Base-by-base conservation (phyloP, 2,329 filamentous ascomycete genomes). In the Kalaharituber pfeilii region DNA sequence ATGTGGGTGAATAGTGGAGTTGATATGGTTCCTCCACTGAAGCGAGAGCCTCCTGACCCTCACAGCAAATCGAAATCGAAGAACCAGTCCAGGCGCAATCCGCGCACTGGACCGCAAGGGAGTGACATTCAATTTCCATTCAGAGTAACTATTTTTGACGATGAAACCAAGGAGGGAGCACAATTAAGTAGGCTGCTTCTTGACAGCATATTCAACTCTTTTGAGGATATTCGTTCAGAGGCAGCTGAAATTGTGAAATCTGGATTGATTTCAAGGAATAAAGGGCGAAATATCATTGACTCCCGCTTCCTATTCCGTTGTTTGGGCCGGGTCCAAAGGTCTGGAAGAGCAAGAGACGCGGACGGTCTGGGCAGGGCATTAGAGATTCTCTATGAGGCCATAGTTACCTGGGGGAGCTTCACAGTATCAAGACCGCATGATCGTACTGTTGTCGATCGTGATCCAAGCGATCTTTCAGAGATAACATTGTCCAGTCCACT, bases 301-400 rank as follows among this genome's bases (percentile, higher is more conserved):
- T 59, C 58, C 3, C 67, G 69, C 15, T 76, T 81, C 53, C 70
- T 77, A 36, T 62, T 58, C 1, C 72, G 72, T 53, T 77, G 79
- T 1, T 75, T 81, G 54, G 67, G 69, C 3, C 70, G 77, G 29
- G 81, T 85, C 55, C 73, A 39, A 8, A 72, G 71, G 25, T 94
- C 86, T 3, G 86, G 86, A 22, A 77, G 91, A 57, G 89, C 87
- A 11, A 88, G 96, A 65, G 86, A 94, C 66, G 87, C 88, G 1
- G 89, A 98, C 68, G 89, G 89, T 8, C 81, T 91, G 49, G 89
- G 88, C 29, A 80, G 86, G 52, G 55, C 60, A 7, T 25, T 63
- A 1, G 56, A 53, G 39, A 70, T 94, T 15, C 67, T 86, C 3
- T 85, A 81, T 64, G 71, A 72, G 39, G 77, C 80, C 65, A 27